Evolutionary conservation across 768 basidiomycete species (phyloP), one percentile per base, ranked within the genome.

Genomic region (Lentinus brumalis): DNA sequence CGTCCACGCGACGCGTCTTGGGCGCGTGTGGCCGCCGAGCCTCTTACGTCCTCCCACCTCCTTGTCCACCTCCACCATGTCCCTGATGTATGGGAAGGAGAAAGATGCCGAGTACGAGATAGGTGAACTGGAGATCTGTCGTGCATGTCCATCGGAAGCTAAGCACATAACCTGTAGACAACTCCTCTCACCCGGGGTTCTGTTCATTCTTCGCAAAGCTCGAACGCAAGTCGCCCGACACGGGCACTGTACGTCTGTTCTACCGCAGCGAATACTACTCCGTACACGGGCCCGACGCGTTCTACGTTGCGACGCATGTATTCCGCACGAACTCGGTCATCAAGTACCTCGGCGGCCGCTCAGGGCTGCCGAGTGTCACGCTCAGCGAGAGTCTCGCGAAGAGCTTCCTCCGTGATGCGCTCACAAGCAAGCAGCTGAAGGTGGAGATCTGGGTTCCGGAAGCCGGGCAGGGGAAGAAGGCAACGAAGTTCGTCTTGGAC

Each of bases 241-340:
- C 69, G 0, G 96, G 96, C 21, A 90, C 90, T 7, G 79, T 98
- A 52, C 86, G 97, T 12, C 85, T 99, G 15, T 98, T 98, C 72
- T 86, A 88, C 68, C 87, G 94, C 29, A 83, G 81, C 67, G 86
- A 91, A 15, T 98, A 83, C 75, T 98, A 93, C 77, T 86, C 88
- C n/a, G 88, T 87, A 1, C 94, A 98, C 69, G 95, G 94, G 0
- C 76, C 84, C 5, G 96, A 98, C 73, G 96, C 96, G 0, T 77
- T 85, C n/a, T 94, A 86, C 65, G 86, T 96, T 63, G 96, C 96
- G 5, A 79, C 86, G 18, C 83, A 92, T 66, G 86, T 91, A 55
- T 94, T 85, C 67, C 89, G 85, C 57, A 99, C 97, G 2, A 91
- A 92, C 67, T 89, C 92, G 1, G 95, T 98, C 60, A 82, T 99